A percentile compares a stretch with the other conserved stretches of the same genome.
These are phyloP conservation scores for Coemansia sp. DNA, from an alignment of 192 early-diverging fungal species.

Conservation along the genomic window DNA sequence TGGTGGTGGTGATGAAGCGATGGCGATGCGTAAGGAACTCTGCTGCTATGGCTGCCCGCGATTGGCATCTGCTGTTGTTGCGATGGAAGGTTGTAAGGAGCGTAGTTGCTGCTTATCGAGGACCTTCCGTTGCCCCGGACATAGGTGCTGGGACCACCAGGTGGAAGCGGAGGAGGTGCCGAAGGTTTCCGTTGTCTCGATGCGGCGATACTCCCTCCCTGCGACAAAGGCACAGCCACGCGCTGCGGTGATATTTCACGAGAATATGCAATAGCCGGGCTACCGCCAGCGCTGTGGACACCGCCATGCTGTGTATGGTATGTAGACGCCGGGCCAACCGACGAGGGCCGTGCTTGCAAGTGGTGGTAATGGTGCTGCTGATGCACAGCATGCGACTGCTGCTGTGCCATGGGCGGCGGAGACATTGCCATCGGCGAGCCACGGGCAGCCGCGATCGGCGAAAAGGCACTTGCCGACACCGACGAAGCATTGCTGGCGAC, in stretches of 20 bases:
- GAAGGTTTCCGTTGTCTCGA: conserved; percentile 34
- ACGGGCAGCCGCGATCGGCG: conserved; percentile 11
- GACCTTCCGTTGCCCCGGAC: conserved; percentile 4
- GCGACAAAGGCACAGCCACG: neutral
- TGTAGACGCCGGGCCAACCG: conserved; percentile 21
- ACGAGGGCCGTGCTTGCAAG: conserved; percentile 29
- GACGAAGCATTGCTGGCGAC: neutral
- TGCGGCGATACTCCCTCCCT: neutral
- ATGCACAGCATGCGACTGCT: neutral
- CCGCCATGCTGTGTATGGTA: conserved; percentile 7
- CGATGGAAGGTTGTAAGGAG: conserved; percentile 7
- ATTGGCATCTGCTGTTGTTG: conserved; percentile 9
- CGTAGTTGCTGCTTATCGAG: conserved; percentile 14
- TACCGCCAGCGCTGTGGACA: neutral
- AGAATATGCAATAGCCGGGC: conserved; percentile 8
- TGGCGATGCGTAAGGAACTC: neutral
- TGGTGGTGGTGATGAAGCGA: neutral
- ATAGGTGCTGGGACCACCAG: neutral
- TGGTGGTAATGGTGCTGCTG: conserved; percentile 11
- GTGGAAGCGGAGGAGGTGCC: conserved; percentile 24
- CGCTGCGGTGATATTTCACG: conserved; percentile 11
- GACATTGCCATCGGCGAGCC: conserved; percentile 10
- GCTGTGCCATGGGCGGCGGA: conserved; percentile 10
- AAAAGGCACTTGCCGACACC: conserved; percentile 20
- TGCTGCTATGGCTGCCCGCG: neutral